Percentiles rank a stretch among this genome's conserved stretches.
phyloP scores from a whole-genome alignment of 2,329 filamentous ascomycete genomes.

The Grosmannia clavigera region DNA sequence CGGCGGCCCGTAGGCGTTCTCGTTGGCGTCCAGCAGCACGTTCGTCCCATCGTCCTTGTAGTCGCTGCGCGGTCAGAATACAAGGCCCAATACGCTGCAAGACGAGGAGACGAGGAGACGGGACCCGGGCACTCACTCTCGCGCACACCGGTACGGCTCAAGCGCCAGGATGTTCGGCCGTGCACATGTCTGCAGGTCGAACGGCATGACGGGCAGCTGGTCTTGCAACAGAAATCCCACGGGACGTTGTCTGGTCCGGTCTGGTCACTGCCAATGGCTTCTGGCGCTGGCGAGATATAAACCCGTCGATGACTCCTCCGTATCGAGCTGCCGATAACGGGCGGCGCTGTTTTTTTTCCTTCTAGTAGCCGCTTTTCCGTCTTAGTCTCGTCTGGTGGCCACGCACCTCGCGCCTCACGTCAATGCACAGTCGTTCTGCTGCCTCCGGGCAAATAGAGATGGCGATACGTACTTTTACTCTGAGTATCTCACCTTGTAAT shows the following conservation, averaged over 20 bases:
- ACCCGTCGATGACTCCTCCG: not conserved
- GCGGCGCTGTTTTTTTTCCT: too few relatives aligned
- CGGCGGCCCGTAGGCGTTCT: slow-evolving; percentile 88
- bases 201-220: slow-evolving; percentile 32
- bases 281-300: too few relatives aligned
- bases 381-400: too few relatives aligned
- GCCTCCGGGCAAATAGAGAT: too few relatives aligned
- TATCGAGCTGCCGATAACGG: too few relatives aligned
- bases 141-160: slow-evolving; percentile 67
- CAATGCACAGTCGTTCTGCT: too few relatives aligned
- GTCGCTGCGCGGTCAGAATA: slow-evolving; percentile 46
- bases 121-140: slow-evolving; percentile 48
- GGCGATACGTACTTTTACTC: too few relatives aligned
- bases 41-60: slow-evolving; percentile 98
- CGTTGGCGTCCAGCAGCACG: slow-evolving; percentile 91
- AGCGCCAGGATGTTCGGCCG: slow-evolving; percentile 65
- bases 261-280: not conserved
- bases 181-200: slow-evolving; percentile 63
- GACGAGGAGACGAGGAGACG: slow-evolving; percentile 16
- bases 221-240: not conserved
- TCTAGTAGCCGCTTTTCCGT: too few relatives aligned
- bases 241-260: not conserved
- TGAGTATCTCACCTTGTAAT: too few relatives aligned
- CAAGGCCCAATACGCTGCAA: too few relatives aligned
- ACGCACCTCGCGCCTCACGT: too few relatives aligned